Base-by-base conservation (phyloP, 352 stramenopile species). In the Phytophthora foliorum region DNA sequence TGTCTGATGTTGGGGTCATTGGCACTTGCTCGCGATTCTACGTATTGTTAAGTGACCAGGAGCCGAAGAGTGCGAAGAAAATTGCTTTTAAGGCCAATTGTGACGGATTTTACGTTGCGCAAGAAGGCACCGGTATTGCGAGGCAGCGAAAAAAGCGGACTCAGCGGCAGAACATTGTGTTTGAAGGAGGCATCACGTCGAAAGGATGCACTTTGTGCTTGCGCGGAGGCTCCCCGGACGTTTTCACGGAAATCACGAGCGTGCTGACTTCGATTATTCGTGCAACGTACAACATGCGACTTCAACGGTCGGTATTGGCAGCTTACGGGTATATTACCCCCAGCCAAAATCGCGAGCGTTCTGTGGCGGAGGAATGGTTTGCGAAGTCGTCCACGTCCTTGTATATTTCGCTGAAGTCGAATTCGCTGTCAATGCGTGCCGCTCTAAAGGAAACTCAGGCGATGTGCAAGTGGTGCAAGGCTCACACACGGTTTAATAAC, bases 381-480 rank as follows among this genome's bases (percentile, higher is more conserved):
- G 81, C 83, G 1, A 89, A 93, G 58, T 84, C 72, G 44, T 95
- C 88, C 14, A 91, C 76, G 21, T 96, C 89, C 29, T 65, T 96
- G 50, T 95, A 96, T 56, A 77, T 95, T 7, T 90, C 87, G 21
- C 74, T 96, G 27, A 94, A 94, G 71, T 94, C 88, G 34, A 93
- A 96, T 42, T 96, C 89, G 34, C 62, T 95, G 13, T 94, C 85
- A 16, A 91, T 94, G 82, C 87, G 89, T 41, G 89, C 89, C 10
- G 84, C 86, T 21, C 62, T 94, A 25, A 94, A 94, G 42, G 86
- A 94, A 60, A 89, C 86, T 1, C 89, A 94, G 52, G 72, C 79
- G 2, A 90, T 93, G 80, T 96, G 89, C 46, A 93, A 92, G 53
- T 89, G 75, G 76, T 96, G 89, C 79, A 95, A 95, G 58, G 84